Percentiles rank a stretch among this genome's conserved stretches.
Evolutionary conservation across 2,329 filamentous ascomycete genomes (phyloP).

Genomic region (Fusarium kyushuense): DNA sequence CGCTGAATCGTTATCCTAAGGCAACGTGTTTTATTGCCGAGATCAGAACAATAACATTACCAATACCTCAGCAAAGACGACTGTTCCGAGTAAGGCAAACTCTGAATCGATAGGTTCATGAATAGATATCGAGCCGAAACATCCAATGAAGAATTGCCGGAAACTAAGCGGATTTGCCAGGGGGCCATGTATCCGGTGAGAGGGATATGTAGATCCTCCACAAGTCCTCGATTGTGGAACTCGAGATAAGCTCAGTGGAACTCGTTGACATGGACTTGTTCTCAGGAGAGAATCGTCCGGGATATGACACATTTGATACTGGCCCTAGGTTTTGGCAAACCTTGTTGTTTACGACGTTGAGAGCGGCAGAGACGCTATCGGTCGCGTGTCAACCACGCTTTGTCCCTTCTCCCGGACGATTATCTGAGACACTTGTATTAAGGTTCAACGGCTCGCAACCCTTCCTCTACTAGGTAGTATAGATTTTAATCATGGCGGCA

Average conservation of each 20-base stretch:
- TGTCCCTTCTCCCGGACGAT: conserved; percentile 4
- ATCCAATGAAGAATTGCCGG: background rate
- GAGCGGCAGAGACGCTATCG: background rate
- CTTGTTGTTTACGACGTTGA: background rate
- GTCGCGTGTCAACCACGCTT: conserved; percentile 8
- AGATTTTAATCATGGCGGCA: background rate
- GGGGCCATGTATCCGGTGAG: background rate
- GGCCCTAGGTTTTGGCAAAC: background rate
- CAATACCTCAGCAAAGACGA: background rate
- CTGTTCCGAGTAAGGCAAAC: background rate
- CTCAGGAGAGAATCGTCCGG: background rate
- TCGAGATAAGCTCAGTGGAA: conserved; percentile 29
- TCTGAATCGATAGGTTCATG: background rate
- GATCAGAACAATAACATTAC: background rate
- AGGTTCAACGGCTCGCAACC: conserved; percentile 5
- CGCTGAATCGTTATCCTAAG: no score
- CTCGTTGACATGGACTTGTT: conserved; percentile 4
- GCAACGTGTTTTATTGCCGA: background rate
- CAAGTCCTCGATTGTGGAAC: conserved; percentile 17
- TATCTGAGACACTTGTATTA: background rate
- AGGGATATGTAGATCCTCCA: conserved; percentile 5
- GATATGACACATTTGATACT: background rate
- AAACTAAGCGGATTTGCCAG: background rate
- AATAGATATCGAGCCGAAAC: background rate
- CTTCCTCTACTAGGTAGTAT: background rate